These are phyloP conservation scores for Medicago truncatula DNA, from an alignment of 306 rosid species.

Conservation along the genomic window MtrunA17r5.0-ANR NC_053044.1:49488501-49489000, in stretches of 20 bases:
- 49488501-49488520: constrained; percentile 33
- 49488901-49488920: too few species aligned
- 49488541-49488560: constrained; percentile 9
- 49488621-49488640: constrained; percentile 50
- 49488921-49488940: too few species aligned
- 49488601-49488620: constrained; percentile 57
- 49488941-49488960: too few species aligned
- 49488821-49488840: too few species aligned
- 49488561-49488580: constrained; percentile 16
- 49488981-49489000: constrained; percentile 40
- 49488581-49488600: constrained; percentile 58
- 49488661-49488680: constrained; percentile 43
- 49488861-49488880: too few species aligned
- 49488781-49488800: too few species aligned
- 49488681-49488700: constrained; percentile 52
- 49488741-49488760: constrained; percentile 13
- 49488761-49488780: too few species aligned
- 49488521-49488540: background rate
- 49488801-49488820: too few species aligned
- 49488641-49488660: constrained; percentile 48
- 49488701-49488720: background rate
- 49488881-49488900: too few species aligned
- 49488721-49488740: background rate
- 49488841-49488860: too few species aligned
- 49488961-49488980: too few species aligned